Evolutionary conservation across 306 rosid species (phyloP), one percentile per base, ranked within the genome.

Genomic region (Pyrus bretschneideri): DNA sequence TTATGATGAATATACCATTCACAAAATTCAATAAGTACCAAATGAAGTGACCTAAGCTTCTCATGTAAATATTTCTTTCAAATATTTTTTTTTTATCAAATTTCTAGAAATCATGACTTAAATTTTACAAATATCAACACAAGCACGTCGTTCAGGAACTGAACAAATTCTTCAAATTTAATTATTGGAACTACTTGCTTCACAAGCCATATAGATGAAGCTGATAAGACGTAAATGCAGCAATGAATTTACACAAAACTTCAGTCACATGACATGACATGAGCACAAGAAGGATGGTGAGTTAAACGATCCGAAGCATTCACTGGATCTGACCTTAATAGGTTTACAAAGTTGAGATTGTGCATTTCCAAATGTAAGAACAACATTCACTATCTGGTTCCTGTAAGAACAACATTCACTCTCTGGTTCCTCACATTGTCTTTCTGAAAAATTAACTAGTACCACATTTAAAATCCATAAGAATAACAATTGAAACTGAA

Each of bases 391-490:
- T n/a, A n/a, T n/a, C n/a, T n/a, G n/a, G n/a, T n/a, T n/a, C n/a
- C n/a, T n/a, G 87, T 82, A 83, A 95, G 86, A 76, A 95, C 86
- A 73, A 88, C 72, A 70, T 92, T 92, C 25, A 90, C 98, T 76
- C 97, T 93, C 85, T 94, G 97, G 82, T 94, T 94, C 80, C 93
- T 81, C 76, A 88, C 70, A 70, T 92, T 92, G 88, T 92, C 97
- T 87, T 80, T 85, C 97, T 95, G 97, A 82, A 86, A 59, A 31
- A 42, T 65, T 69, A 80, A 12, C 74, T 22, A 68, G 19, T 31
- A 30, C 27, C 23, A 51, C 45, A 14, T 58, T 58, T 23, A 12
- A 71, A 13, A 54, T 33, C 23, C 35, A 72, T 58, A 58, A 58
- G 35, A 21, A 55, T 4, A 33, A 23, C 25, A 71, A 40, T 6